phyloP scores from a whole-genome alignment of 768 basidiomycete species.

The Neoboletus brunneissimus region DNA sequence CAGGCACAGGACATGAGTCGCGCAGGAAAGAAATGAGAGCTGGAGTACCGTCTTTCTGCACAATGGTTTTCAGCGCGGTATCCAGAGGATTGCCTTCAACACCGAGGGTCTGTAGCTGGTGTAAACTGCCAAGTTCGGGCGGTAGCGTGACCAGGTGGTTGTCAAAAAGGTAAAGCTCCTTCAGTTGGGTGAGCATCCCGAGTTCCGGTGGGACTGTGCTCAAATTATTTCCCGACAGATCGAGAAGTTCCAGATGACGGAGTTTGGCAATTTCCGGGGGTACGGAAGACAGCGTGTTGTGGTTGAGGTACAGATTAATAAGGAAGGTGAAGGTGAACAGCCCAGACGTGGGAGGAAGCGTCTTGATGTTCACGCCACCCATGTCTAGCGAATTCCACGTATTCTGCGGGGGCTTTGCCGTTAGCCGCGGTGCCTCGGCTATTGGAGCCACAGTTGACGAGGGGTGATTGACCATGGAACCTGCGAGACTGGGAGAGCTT shows the following conservation, averaged over 20 bases:
- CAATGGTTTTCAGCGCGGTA: constrained; percentile 64
- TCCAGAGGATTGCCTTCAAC: constrained; percentile 98
- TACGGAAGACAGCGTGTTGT: constrained; percentile 77
- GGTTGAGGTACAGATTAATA: constrained; percentile 92
- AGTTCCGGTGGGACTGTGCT: constrained; percentile 77
- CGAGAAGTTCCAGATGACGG: constrained; percentile 83
- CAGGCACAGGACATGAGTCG: constrained; percentile 83
- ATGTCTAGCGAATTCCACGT: constrained; percentile 93
- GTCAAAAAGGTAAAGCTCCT: constrained; percentile 94
- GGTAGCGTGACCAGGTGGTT: constrained; percentile 88
- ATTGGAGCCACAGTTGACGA: constrained; percentile 77
- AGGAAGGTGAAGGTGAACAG: constrained; percentile 90
- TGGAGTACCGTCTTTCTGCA: constrained; percentile 94
- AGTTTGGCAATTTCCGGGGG: constrained; percentile 83
- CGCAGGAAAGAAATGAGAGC: constrained; percentile 89
- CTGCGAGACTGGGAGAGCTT: constrained; percentile 34
- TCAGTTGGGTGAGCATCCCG: constrained; percentile 85
- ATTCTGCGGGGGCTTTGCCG: constrained; percentile 66
- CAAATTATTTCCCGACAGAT: constrained; percentile 88
- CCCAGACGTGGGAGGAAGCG: constrained; percentile 71
- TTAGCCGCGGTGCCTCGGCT: constrained; percentile 62
- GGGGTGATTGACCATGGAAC: constrained; percentile 53
- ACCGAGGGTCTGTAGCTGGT: constrained; percentile 90
- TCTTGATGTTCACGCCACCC: constrained; percentile 93
- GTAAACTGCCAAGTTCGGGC: constrained; percentile 81